Conservation (phyloP, 2,329 filamentous ascomycete genomes). For the Calonectria multiphialidica region DNA sequence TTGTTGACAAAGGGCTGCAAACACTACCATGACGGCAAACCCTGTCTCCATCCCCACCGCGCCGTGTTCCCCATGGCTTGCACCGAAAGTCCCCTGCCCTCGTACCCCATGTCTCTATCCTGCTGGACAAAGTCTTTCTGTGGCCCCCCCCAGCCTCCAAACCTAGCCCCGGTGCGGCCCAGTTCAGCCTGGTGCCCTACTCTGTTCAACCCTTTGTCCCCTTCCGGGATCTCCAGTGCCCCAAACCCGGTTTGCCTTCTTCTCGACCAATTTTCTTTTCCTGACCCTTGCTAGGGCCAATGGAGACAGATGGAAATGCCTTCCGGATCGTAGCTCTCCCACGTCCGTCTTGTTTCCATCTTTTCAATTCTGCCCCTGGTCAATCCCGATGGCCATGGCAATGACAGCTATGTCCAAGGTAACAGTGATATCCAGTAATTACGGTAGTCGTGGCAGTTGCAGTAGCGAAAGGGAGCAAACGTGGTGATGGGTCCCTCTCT, state of each 20-base stretch:
- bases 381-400: not conserved
- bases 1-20: not conserved
- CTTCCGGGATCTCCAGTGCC: conserved; percentile 24
- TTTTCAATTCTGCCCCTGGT: not conserved
- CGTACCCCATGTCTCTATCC: conserved; percentile 1
- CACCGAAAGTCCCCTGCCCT: not conserved
- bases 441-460: not conserved
- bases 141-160: not conserved
- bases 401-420: not conserved
- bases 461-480: not conserved
- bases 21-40: conserved; percentile 29
- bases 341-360: conserved; percentile 19
- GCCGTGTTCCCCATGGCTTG: conserved; percentile 32
- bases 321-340: conserved; percentile 11
- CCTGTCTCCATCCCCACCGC: conserved; percentile 33
- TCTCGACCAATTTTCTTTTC: not conserved
- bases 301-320: conserved; percentile 23
- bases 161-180: not conserved
- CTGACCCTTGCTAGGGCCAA: conserved; percentile 18
- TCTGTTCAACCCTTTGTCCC: conserved; percentile 17
- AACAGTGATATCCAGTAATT: too few relatives aligned
- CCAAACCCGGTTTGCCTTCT: conserved; percentile 8
- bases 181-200: conserved; percentile 32
- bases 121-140: not conserved
- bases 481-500: not conserved